Conservation (phyloP, 495 filamentous ascomycete genomes). For the Podospora sp. region DNA sequence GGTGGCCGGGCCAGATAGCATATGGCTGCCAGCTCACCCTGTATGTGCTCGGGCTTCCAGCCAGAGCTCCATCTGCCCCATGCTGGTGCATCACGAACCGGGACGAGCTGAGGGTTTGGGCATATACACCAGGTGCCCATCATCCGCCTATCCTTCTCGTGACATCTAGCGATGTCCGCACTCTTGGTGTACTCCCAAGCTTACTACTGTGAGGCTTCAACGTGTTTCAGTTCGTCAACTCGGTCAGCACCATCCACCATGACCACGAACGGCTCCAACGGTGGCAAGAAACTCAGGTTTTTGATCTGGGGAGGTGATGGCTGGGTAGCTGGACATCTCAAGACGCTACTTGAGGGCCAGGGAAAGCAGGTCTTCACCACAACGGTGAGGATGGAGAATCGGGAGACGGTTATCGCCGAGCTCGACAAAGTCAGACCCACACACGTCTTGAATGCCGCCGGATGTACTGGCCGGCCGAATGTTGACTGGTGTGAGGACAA, state of each 20-base stretch:
- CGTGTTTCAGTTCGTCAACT: too few species aligned
- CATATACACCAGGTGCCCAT: neutral
- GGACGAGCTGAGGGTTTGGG: neutral
- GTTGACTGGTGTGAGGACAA: conserved; percentile 74
- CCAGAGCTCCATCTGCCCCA: neutral
- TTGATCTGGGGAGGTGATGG: conserved; percentile 65
- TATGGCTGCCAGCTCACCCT: neutral
- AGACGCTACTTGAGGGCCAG: conserved; percentile 61
- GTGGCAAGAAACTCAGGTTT: conserved; percentile 43
- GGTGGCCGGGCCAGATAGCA: neutral
- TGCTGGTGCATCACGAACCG: neutral
- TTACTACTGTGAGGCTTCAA: neutral
- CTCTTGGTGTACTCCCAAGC: neutral
- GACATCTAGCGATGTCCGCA: neutral
- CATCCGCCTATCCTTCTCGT: neutral
- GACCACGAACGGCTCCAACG: conserved; percentile 29
- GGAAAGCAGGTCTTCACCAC: conserved; percentile 62
- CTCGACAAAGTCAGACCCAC: conserved; percentile 61
- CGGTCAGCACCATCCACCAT: conserved; percentile 16
- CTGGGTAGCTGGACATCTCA: conserved; percentile 67
- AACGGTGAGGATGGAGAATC: conserved; percentile 63
- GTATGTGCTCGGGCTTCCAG: conserved; percentile 3
- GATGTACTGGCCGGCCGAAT: conserved; percentile 68
- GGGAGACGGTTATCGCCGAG: conserved; percentile 57
- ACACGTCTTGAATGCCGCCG: conserved; percentile 65